Percentiles rank a stretch among this genome's conserved stretches.
These are phyloP conservation scores for Gracilaria caudata DNA, from an alignment of 23 red algal species.

Conservation along the genomic window DNA sequence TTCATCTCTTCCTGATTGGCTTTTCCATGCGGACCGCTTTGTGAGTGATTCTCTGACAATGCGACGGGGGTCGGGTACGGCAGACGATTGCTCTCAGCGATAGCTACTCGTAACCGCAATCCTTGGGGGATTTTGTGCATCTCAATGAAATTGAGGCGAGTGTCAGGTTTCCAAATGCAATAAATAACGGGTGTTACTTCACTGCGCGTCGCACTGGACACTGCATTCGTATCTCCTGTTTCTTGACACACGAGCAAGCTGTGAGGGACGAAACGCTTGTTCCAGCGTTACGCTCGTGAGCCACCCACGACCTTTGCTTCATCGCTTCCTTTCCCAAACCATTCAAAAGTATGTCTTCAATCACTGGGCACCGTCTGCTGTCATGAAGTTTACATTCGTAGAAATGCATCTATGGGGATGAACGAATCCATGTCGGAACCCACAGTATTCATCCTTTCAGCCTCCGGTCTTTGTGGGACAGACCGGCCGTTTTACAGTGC, in stretches of 20 bases:
- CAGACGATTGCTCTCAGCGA: neutral
- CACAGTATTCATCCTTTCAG: neutral
- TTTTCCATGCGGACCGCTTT: slow-evolving; percentile 1
- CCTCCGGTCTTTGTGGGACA: neutral
- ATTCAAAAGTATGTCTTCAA: neutral
- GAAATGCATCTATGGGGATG: neutral
- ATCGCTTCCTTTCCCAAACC: neutral
- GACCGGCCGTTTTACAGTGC: neutral
- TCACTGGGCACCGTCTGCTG: neutral
- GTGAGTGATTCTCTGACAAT: neutral
- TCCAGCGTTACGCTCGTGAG: no score
- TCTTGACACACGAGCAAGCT: no score
- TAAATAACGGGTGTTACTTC: neutral
- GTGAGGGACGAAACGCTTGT: no score
- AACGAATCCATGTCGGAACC: neutral
- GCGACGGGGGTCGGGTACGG: neutral
- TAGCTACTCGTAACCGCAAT: neutral
- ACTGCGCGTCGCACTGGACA: no score
- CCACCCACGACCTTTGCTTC: neutral
- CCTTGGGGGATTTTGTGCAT: neutral
- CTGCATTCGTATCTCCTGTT: no score
- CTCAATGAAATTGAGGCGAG: neutral
- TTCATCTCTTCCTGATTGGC: neutral
- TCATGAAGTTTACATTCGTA: no score
- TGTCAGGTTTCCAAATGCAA: neutral